These are phyloP conservation scores for Neobulgaria alba DNA, from an alignment of 2,329 filamentous ascomycete species.

Conservation along the genomic window DNA sequence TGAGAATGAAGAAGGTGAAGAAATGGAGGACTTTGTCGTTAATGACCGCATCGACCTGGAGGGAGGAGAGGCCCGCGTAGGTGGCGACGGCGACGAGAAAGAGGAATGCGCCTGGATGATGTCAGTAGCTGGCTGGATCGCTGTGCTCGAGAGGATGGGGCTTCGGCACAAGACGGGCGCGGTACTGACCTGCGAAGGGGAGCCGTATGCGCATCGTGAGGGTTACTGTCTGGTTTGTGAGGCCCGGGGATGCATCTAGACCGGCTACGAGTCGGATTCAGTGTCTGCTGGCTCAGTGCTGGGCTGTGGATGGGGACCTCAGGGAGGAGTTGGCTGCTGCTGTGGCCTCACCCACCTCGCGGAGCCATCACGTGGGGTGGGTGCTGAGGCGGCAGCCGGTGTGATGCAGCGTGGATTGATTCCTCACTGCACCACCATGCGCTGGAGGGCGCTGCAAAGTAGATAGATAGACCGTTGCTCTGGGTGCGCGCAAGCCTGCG, in stretches of 20 bases:
- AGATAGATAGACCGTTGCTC: too few species aligned
- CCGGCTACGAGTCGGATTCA: too few species aligned
- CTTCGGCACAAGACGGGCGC: slow-evolving; percentile 2
- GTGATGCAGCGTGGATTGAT: too few species aligned
- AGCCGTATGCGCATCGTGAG: slow-evolving; percentile 71
- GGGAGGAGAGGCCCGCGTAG: slow-evolving; percentile 67
- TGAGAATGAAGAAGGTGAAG: slow-evolving; percentile 83
- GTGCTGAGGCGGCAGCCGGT: too few species aligned
- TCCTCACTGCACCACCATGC: too few species aligned
- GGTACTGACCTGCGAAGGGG: slow-evolving; percentile 69
- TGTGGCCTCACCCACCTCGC: too few species aligned
- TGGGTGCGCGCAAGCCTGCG: too few species aligned
- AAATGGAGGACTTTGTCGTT: slow-evolving; percentile 90
- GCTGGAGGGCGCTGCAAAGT: too few species aligned
- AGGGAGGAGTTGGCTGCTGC: too few species aligned
- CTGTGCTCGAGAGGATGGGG: neutral
- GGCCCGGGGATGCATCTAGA: slow-evolving; percentile 3
- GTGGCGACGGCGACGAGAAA: slow-evolving; percentile 65
- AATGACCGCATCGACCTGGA: slow-evolving; percentile 48
- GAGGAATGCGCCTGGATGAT: slow-evolving; percentile 53
- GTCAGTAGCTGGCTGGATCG: slow-evolving; percentile 8
- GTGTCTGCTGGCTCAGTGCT: too few species aligned
- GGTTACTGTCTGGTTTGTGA: neutral
- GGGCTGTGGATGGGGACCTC: too few species aligned
- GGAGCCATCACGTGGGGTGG: too few species aligned